phyloP scores from a whole-genome alignment of 2,329 filamentous ascomycete species.

The Aspergillus fumigatus region DNA sequence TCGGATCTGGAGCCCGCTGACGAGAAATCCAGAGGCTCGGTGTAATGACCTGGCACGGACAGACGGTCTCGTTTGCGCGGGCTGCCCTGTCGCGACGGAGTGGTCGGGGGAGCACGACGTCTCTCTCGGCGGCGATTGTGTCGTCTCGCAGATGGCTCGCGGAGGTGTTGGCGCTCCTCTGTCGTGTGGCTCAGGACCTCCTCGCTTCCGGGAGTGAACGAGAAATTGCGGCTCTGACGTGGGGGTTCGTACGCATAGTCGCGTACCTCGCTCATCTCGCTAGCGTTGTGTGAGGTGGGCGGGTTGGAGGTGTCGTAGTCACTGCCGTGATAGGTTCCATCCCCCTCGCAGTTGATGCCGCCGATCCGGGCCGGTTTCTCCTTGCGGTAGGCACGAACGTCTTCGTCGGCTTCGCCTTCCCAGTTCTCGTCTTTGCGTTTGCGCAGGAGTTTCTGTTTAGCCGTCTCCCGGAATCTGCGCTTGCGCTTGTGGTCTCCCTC shows the following conservation, averaged over 20 bases:
- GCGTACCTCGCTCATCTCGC: slow-evolving; percentile 45
- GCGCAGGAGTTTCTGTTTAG: slow-evolving; percentile 34
- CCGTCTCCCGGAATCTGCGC: slow-evolving; percentile 35
- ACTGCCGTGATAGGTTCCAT: slow-evolving; percentile 78
- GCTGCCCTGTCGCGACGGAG: slow-evolving; percentile 31
- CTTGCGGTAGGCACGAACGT: slow-evolving; percentile 77
- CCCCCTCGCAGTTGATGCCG: slow-evolving; percentile 77
- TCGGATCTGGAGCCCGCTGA: slow-evolving; percentile 34
- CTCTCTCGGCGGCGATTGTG: slow-evolving; percentile 30
- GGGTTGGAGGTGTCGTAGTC: slow-evolving; percentile 61
- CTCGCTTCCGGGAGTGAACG: slow-evolving; percentile 48
- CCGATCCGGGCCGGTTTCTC: slow-evolving; percentile 84
- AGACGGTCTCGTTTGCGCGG: slow-evolving; percentile 34
- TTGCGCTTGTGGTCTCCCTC: slow-evolving; percentile 22
- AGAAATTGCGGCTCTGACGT: slow-evolving; percentile 39
- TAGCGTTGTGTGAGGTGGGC: slow-evolving; percentile 50
- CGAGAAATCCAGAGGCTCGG: slow-evolving; percentile 42
- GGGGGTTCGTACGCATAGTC: slow-evolving; percentile 36
- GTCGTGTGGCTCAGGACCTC: slow-evolving; percentile 35
- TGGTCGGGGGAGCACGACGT: slow-evolving; percentile 19
- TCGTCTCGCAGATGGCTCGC: slow-evolving; percentile 26
- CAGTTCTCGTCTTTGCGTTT: slow-evolving; percentile 47
- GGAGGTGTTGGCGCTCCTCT: slow-evolving; percentile 29
- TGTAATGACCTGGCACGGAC: slow-evolving; percentile 38
- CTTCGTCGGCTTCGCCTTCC: slow-evolving; percentile 60